These are phyloP conservation scores for Elymus sibiricus DNA, from an alignment of 176 grass and related monocot species.

Conservation along the genomic window DNA sequence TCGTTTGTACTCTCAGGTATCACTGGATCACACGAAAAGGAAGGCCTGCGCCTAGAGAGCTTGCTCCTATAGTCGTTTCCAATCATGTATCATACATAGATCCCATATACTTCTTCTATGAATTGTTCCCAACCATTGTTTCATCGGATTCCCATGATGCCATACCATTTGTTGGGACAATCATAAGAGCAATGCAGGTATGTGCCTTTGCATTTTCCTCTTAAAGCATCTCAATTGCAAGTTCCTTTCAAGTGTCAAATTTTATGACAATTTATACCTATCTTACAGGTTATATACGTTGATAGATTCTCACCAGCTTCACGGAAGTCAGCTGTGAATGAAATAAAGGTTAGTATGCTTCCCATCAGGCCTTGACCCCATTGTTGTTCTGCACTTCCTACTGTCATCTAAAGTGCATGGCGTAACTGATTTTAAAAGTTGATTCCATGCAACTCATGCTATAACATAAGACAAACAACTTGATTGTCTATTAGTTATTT, in stretches of 20 bases:
- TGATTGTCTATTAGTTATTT: slow-evolving; percentile 60
- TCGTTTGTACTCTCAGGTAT: slow-evolving; percentile 45
- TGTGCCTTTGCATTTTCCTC: neutral
- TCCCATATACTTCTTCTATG: slow-evolving; percentile 95
- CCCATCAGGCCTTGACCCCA: neutral
- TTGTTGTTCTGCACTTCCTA: neutral
- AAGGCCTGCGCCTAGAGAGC: slow-evolving; percentile 80
- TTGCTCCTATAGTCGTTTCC: slow-evolving; percentile 90
- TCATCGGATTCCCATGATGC: slow-evolving; percentile 93
- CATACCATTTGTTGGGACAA: slow-evolving; percentile 92
- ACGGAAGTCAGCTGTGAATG: slow-evolving; percentile 85
- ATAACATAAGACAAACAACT: slow-evolving; percentile 13
- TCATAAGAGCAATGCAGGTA: slow-evolving; percentile 99
- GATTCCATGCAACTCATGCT: neutral
- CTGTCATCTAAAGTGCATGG: neutral
- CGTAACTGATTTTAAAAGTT: neutral
- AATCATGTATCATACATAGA: slow-evolving; percentile 98
- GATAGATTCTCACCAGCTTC: slow-evolving; percentile 93
- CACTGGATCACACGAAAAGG: slow-evolving; percentile 96
- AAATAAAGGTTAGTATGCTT: slow-evolving; percentile 85
- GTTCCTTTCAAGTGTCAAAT: slow-evolving; percentile 16
- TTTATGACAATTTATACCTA: slow-evolving; percentile 10
- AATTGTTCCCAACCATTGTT: slow-evolving; percentile 96
- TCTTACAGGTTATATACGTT: slow-evolving; percentile 94
- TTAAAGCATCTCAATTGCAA: neutral